Evolutionary conservation across 2,329 filamentous ascomycete species (phyloP), one percentile per base, ranked within the genome.

Genomic region (Sporothrix protearum): DNA sequence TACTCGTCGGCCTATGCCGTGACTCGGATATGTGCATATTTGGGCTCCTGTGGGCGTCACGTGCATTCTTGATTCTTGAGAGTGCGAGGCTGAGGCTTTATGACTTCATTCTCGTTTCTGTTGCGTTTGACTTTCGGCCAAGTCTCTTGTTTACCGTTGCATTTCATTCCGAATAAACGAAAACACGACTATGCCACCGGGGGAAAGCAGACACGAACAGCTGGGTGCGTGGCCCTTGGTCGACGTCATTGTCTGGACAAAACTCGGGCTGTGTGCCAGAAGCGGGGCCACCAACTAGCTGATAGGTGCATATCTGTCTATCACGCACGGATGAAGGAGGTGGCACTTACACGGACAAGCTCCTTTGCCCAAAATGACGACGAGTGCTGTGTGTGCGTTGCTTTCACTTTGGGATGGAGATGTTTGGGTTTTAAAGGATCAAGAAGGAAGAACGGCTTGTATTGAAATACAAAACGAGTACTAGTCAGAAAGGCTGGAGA

Each of bases 11-110:
- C 49, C 49, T 53, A 61, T 72, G 71, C 71, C 68, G 68, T 25
- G 25, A 45, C 9, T 45, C 55, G 61, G 61, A 33, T 70, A 72
- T n/a, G 6, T 55, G 68, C 30, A 71, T 72, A 47, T 16, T 45
- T 53, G 49, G n/a, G n/a, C 49, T 53, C 7, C 42, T 47, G 14
- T 47, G 14, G 2, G 14, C 19, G 42, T 36, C 8, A 22, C n/a
- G 19, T 36, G 28, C 53, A 59, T 19, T 39, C 22, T 36, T 33
- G 30, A 47, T 4, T n/a, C n/a, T n/a, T n/a, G n/a, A 4, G 42
- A 47, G 14, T 6, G 5, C 55, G 2, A 39, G 55, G 55, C 55
- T 59, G 55, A 36, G 16, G 14, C n/a, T 19, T 2, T 7, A 16
- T 16, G n/a, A n/a, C 6, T 30, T 39, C 55, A 22, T 59, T 47